A percentile compares a stretch with the other conserved stretches of the same genome.
These are phyloP conservation scores for Fusarium sp. DNA, from an alignment of 2,329 filamentous ascomycete genomes.

Conservation along the genomic window DNA sequence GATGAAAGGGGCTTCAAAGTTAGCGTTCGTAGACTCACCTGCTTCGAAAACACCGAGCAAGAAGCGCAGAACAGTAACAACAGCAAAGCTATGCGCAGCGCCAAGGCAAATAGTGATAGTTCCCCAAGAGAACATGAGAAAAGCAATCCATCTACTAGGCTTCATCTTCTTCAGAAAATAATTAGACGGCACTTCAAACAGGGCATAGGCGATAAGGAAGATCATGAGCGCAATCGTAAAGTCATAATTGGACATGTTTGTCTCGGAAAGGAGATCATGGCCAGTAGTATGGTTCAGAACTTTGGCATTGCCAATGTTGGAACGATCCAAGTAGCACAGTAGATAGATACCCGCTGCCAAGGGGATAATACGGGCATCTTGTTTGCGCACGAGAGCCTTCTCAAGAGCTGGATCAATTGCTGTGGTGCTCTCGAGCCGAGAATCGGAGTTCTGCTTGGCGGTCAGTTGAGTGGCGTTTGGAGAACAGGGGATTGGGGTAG, in stretches of 20 bases:
- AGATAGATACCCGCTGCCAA: slow-evolving; percentile 46
- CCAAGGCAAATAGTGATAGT: slow-evolving; percentile 58
- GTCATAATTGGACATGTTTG: slow-evolving; percentile 59
- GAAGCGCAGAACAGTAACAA: slow-evolving; percentile 48
- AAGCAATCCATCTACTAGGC: slow-evolving; percentile 60
- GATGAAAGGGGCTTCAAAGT: fast-evolving
- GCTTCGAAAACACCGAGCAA: slow-evolving; percentile 50
- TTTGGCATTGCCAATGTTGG: slow-evolving; percentile 61
- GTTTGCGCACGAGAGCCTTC: slow-evolving; percentile 29
- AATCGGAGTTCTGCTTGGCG: slow-evolving; percentile 17
- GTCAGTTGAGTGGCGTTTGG: slow-evolving; percentile 1
- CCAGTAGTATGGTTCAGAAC: slow-evolving; percentile 53
- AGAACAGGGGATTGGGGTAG: neutral
- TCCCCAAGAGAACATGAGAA: slow-evolving; percentile 50
- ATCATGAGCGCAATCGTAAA: slow-evolving; percentile 67
- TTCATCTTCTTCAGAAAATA: slow-evolving; percentile 61
- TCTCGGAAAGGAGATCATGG: slow-evolving; percentile 54
- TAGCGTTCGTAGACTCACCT: neutral
- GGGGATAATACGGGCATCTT: slow-evolving; percentile 41
- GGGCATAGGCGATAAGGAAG: slow-evolving; percentile 66
- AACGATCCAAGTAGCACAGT: slow-evolving; percentile 63
- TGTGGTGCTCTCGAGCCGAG: slow-evolving; percentile 13
- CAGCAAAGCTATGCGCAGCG: slow-evolving; percentile 51
- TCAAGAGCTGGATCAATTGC: slow-evolving; percentile 19
- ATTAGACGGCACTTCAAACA: slow-evolving; percentile 58